Conservation (phyloP, 257 asterid genomes). For the Eucommia ulmoides region DNA sequence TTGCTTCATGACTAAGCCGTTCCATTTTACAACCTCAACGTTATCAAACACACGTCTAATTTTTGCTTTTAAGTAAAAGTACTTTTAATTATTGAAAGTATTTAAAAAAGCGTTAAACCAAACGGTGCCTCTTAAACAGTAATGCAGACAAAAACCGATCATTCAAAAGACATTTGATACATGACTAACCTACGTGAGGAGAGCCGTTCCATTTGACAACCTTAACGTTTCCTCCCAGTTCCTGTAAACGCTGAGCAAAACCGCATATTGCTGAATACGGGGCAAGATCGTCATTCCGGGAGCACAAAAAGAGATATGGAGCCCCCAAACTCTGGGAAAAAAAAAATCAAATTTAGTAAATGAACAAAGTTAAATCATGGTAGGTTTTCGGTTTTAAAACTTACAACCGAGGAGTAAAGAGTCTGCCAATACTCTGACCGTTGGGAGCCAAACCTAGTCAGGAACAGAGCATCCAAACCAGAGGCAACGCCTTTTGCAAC, state of each 20-base stretch:
- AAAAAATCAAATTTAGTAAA: too few relatives aligned
- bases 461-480: slow-evolving; percentile 71
- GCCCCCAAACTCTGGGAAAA: slow-evolving; percentile 87
- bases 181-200: slow-evolving; percentile 76
- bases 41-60: too few relatives aligned
- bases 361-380: background rate
- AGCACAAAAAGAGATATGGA: slow-evolving; percentile 84
- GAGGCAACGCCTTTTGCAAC: slow-evolving; percentile 59
- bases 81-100: too few relatives aligned
- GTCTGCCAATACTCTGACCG: slow-evolving; percentile 98
- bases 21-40: too few relatives aligned
- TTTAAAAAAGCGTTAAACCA: too few relatives aligned
- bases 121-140: too few relatives aligned
- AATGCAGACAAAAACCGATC: too few relatives aligned
- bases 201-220: slow-evolving; percentile 73
- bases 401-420: slow-evolving; percentile 72
- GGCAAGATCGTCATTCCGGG: slow-evolving; percentile 93
- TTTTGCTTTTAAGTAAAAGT: too few relatives aligned
- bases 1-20: too few relatives aligned
- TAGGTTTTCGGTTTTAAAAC: background rate
- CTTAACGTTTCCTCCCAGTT: slow-evolving; percentile 67
- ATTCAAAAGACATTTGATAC: too few relatives aligned
- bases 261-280: slow-evolving; percentile 48
- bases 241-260: slow-evolving; percentile 62
- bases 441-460: slow-evolving; percentile 58